These are phyloP conservation scores for Pestalotiopsis sp. DNA, from an alignment of 2,329 filamentous ascomycete genomes.

Conservation along the genomic window DNA sequence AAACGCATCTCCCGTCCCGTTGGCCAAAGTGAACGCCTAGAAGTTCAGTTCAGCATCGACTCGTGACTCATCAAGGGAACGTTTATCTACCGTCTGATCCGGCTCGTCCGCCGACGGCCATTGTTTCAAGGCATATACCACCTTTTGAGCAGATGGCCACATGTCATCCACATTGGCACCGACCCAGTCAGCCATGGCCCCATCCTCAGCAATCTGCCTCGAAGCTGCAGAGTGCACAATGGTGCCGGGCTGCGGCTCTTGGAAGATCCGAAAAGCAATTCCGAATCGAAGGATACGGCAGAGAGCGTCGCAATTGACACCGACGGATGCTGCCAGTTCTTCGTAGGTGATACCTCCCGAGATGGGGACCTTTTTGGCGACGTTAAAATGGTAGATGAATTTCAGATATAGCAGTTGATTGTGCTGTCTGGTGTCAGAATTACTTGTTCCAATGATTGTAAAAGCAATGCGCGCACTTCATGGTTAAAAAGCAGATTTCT, in stretches of 20 bases:
- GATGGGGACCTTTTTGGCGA: background rate
- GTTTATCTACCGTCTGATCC: background rate
- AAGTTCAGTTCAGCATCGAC: background rate
- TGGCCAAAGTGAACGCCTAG: background rate
- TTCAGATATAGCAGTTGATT: background rate
- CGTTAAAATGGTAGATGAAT: background rate
- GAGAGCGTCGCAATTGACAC: background rate
- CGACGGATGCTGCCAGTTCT: background rate
- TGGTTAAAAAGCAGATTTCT: background rate
- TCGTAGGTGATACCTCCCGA: background rate
- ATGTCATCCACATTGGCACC: constrained; percentile 16
- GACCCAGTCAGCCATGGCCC: constrained; percentile 14
- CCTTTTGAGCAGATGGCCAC: constrained; percentile 14
- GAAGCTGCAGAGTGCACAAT: background rate
- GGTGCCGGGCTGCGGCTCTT: background rate
- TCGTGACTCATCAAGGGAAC: background rate
- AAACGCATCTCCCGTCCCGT: background rate
- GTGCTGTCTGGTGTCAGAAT: background rate
- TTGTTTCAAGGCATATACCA: background rate
- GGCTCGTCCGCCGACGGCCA: background rate
- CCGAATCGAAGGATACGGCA: background rate
- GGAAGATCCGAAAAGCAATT: background rate
- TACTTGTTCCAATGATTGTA: background rate
- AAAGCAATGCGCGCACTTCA: background rate
- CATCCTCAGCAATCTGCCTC: constrained; percentile 8